Evolutionary conservation across 1,284 basidiomycete genomes (phyloP).

Genomic region (Apiotrichum sp.): DNA sequence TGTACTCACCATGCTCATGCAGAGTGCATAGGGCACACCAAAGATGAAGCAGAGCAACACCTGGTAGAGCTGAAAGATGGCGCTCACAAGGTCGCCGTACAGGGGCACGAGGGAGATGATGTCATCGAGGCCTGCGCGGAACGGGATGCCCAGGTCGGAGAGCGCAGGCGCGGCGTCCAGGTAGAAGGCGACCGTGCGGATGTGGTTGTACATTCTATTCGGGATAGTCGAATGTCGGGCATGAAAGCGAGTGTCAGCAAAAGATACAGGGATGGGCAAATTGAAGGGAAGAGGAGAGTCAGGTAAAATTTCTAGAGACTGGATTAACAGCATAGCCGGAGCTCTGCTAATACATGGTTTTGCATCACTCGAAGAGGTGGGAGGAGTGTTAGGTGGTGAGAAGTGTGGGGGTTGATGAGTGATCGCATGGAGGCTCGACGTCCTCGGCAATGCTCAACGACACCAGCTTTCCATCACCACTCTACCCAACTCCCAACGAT

Average conservation of each 20-base stretch:
- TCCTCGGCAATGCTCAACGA: no score
- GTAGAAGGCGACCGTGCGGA: conserved; percentile 44
- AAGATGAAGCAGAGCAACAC: conserved; percentile 44
- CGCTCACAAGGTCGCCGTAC: conserved; percentile 44
- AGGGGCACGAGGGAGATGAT: conserved; percentile 46
- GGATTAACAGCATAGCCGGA: neutral
- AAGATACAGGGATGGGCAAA: neutral
- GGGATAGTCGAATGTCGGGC: neutral
- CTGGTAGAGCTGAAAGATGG: conserved; percentile 44
- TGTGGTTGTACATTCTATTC: conserved; percentile 44
- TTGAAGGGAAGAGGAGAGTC: neutral
- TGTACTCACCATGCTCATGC: conserved; percentile 40
- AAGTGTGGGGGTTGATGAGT: neutral
- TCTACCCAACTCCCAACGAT: neutral
- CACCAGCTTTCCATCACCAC: neutral
- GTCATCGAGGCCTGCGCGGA: conserved; percentile 47
- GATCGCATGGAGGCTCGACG: no score
- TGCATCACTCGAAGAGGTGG: neutral
- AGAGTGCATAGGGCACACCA: conserved; percentile 30
- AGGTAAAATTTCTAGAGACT: neutral
- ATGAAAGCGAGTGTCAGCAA: neutral
- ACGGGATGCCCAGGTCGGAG: conserved; percentile 45
- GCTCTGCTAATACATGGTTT: neutral
- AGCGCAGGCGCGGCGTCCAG: conserved; percentile 46
- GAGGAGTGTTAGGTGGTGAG: neutral